Base-by-base conservation (phyloP, 2,329 filamentous ascomycete species). In the Dactylellina haptotyla region DNA sequence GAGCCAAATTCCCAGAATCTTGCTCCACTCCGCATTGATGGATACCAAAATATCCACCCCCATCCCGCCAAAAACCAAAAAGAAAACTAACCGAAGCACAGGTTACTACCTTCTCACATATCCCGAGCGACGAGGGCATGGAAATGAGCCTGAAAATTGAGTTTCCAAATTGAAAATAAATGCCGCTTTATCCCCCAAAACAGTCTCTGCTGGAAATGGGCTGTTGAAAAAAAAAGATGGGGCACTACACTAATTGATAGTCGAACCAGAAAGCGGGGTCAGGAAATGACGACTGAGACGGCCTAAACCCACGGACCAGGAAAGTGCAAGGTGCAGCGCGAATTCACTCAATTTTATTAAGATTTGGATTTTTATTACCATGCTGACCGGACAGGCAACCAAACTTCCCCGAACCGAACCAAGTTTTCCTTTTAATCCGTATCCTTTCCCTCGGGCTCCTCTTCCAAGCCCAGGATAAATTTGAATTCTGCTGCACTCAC, bases 401-500 rank as follows among this genome's bases (percentile, higher is more conserved):
- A 43, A 20, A 43, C 30, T 66, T 66, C 62, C 62, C 63, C 63
- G 53, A 37, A 28, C 43, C 53, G 45, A 67, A 58, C 51, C 63
- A 50, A 45, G 63, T 57, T 65, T 50, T 18, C 3, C 18, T 32
- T 54, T 41, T 54, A 65, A 48, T 64, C 45, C 53, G 67, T 65
- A 73, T 73, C 69, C 69, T 66, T 66, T 73, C 61, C 61, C 62
- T 73, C 61, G 69, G 61, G 69, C 62, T 62, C 58, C 25, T 66
- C 30, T 73, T 73, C 69, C 69, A 73, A 66, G 53, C 50, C 56
- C 48, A 73, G 69, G 61, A 73, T 73, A 73, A 73, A 73, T 61
- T 73, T 61, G 41, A 73, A 73, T 20, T 73, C 61, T 56, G 61
- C 53, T 46, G 69, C 45, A 62, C 61, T 73, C 48, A 73, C 69